Evolutionary conservation across 306 rosid genomes (phyloP), one percentile per base, ranked within the genome.

Genomic region (Geum urbanum): DNA sequence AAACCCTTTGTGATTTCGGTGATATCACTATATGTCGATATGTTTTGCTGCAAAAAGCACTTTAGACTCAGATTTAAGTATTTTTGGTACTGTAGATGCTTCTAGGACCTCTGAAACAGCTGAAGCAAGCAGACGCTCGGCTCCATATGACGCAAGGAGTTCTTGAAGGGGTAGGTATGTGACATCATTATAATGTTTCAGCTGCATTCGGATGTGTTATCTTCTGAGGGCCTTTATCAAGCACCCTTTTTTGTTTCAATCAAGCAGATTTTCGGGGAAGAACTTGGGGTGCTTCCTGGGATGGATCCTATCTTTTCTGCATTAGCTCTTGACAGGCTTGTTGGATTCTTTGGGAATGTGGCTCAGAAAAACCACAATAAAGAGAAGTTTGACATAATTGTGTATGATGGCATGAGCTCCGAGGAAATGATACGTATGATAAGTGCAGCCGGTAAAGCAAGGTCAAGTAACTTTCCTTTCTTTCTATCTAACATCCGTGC

Each of bases 101-200:
- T 72, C 89, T 88, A 58, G 91, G 89, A 75, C 97, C 97, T 71
- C 85, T 92, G 45, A 77, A 88, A 71, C 84, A 82, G 78, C 80
- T 90, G 69, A 90, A 90, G 88, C 91, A 80, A 74, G 98, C 92
- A 8, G 98, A 92, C 82, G 85, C 89, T 18, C 90, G 75, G 47
- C 87, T 94, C 73, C 88, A 90, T 81, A 67, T 90, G 89, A 86
- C 96, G 7, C 98, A 90, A 86, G 97, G 96, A 71, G 72, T 73
- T 70, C 92, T 94, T 54, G 98, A 81, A 86, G 96, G 91, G 97
- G 98, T 87, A 77, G 90, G 98, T 87, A 84, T 66, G 88, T 87
- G 72, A 77, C 48, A 71, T 78, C 60, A 63, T 72, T 54, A 32
- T 72, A 37, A 50, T 70, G 65, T 18, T 70, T 61, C 56, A 2